Base-by-base conservation (phyloP, 2,329 filamentous ascomycete species). In the Nigrospora osmanthi region DNA sequence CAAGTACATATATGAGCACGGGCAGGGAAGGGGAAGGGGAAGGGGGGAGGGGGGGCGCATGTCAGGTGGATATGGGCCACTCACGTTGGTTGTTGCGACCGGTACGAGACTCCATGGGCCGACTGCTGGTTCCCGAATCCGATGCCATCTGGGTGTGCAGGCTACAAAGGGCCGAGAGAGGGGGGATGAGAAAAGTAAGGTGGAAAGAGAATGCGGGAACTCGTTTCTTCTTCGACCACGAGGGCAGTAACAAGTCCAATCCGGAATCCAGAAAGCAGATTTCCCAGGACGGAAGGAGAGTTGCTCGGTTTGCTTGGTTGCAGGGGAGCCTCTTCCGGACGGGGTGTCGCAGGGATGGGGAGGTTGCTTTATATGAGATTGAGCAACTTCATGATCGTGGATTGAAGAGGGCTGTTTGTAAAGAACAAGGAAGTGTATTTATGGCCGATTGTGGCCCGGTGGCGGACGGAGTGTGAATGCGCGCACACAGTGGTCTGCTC, bases 51-150 rank as follows among this genome's bases (percentile, higher is more conserved):
- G 23, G 7, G 5, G 23, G 23, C 23, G 23, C 23, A 28, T 28
- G 23, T 28, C 23, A 28, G 10, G 23, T 28, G 23, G 23, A 28
- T 6, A 28, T 28, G 23, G 23, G n/a, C 23, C 13, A 85, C 85
- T 81, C 75, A 89, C 87, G 80, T 69, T 93, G 87, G 62, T 90
- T 90, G 61, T 73, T 82, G 62, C 87, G 78, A 57, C 87, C 87
- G 44, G 80, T 83, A 59, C 87, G 79, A 50, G 86, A 87, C 71
- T 89, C 76, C 80, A 83, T 84, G 43, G 78, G 69, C 56, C 78
- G 78, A 58, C 59, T 69, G 49, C 55, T 64, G 35, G 60, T 46
- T 23, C 45, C 47, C 46, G 37, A 58, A 46, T 48, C 43, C 47
- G 56, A 58, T 36, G 55, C 60, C 60, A 62, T 60, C 44, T 52